Percentiles rank a stretch among this genome's conserved stretches.
These are phyloP conservation scores for Emiliania huxleyi DNA, from an alignment of 78 protist genomes.

Conservation along the genomic window DNA sequence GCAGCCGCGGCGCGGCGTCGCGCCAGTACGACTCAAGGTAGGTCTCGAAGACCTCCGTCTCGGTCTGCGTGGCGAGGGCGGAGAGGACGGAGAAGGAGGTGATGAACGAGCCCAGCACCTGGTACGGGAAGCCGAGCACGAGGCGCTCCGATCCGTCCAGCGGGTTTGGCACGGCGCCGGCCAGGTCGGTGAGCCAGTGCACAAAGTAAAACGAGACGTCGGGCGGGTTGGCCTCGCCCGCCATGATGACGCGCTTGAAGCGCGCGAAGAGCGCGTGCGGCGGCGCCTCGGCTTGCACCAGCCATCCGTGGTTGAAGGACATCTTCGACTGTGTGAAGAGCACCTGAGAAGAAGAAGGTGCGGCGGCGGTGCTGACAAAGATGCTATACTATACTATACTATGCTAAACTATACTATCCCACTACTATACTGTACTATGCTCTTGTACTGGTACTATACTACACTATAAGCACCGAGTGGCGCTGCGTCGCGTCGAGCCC, in stretches of 20 bases:
- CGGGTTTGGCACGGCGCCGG: not conserved
- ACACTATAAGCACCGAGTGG: too few relatives aligned
- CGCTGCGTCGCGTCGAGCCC: not conserved
- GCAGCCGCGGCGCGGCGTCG: not conserved
- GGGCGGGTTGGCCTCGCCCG: not conserved
- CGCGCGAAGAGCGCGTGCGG: not conserved
- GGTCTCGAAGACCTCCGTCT: not conserved
- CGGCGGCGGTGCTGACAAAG: too few relatives aligned
- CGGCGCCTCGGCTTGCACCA: constrained; percentile 5
- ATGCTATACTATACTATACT: too few relatives aligned
- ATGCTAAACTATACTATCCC: too few relatives aligned
- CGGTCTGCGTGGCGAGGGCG: not conserved
- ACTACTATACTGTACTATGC: too few relatives aligned
- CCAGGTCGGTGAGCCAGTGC: constrained; percentile 8
- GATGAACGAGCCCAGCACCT: not conserved
- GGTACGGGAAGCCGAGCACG: not conserved
- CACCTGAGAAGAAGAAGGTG: too few relatives aligned
- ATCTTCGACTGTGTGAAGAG: not conserved
- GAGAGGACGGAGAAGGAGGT: not conserved
- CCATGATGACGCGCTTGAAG: not conserved
- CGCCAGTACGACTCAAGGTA: not conserved
- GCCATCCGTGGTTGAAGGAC: not conserved
- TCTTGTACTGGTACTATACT: too few relatives aligned
- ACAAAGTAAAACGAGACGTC: not conserved
- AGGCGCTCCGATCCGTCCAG: not conserved